A percentile compares a stretch with the other conserved stretches of the same genome.
These are phyloP conservation scores for Phytophthora hybrid DNA, from an alignment of 352 stramenopile genomes.

Conservation along the genomic window DNA sequence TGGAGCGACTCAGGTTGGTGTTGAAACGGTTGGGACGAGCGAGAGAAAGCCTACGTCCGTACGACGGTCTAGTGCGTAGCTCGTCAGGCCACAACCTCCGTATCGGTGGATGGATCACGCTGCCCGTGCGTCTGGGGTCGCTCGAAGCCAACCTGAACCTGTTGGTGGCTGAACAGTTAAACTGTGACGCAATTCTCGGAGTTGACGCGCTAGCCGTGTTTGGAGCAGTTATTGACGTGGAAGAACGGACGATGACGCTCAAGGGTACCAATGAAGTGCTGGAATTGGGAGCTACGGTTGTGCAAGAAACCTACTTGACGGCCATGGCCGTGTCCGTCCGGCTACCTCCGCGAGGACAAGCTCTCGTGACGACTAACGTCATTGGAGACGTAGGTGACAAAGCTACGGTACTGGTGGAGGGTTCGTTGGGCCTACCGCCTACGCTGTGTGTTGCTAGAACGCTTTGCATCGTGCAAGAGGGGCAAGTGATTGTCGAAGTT, in stretches of 20 bases:
- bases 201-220: not conserved
- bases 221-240: constrained; percentile 1
- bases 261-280: not conserved
- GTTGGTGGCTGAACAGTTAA: not conserved
- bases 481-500: not conserved
- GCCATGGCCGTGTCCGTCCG: not conserved
- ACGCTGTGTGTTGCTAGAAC: not conserved
- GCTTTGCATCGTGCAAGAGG: not conserved
- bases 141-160: not conserved
- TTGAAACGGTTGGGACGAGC: not conserved
- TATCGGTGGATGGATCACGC: not conserved
- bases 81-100: not conserved
- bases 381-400: not conserved
- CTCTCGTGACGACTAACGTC: not conserved
- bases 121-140: not conserved
- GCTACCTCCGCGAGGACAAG: not conserved
- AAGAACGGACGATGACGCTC: not conserved
- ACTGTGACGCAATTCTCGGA: not conserved
- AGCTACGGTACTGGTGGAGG: constrained; percentile 7
- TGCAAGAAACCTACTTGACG: not conserved
- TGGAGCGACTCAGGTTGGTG: not conserved
- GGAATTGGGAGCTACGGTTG: not conserved
- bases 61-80: not conserved
- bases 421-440: not conserved
- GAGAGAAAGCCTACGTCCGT: not conserved